Conservation (phyloP, 208 protist genomes). For the Acanthamoeba royreba region DNA sequence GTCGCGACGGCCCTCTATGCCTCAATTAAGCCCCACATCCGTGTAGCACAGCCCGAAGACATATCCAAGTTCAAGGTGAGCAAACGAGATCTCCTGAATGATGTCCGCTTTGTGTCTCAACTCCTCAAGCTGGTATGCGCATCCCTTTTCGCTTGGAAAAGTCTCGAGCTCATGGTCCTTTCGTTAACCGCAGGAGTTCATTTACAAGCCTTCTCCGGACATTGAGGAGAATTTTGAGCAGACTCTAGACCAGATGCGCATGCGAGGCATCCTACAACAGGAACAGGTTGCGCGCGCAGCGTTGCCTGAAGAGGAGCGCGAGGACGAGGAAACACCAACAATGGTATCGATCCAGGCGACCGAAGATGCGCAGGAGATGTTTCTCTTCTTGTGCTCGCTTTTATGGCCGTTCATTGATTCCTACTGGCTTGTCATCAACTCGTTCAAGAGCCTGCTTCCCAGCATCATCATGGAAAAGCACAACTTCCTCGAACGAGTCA, state of each 20-base stretch:
- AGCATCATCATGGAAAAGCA: background rate
- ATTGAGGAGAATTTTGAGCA: slow-evolving; percentile 21
- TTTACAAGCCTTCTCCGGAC: slow-evolving; percentile 19
- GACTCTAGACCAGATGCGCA: background rate
- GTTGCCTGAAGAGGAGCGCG: background rate
- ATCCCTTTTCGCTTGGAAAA: no score
- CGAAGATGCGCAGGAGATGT: background rate
- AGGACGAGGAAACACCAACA: background rate
- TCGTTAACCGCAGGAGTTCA: background rate
- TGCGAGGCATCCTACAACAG: background rate
- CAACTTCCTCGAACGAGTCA: background rate
- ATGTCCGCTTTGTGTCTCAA: background rate
- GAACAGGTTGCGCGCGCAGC: background rate
- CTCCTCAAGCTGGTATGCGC: background rate
- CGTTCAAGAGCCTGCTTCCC: background rate
- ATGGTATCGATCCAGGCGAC: background rate
- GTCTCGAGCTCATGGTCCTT: no score
- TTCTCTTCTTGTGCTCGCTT: slow-evolving; percentile 40
- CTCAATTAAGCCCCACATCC: background rate
- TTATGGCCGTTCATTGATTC: slow-evolving; percentile 43
- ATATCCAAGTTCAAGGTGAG: background rate
- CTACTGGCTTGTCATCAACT: slow-evolving; percentile 36
- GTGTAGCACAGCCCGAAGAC: background rate
- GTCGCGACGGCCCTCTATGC: slow-evolving; percentile 4
- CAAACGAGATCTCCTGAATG: background rate